These are phyloP conservation scores for Omphalotus guepiniiformis DNA, from an alignment of 768 basidiomycete species.

Conservation along the genomic window DNA sequence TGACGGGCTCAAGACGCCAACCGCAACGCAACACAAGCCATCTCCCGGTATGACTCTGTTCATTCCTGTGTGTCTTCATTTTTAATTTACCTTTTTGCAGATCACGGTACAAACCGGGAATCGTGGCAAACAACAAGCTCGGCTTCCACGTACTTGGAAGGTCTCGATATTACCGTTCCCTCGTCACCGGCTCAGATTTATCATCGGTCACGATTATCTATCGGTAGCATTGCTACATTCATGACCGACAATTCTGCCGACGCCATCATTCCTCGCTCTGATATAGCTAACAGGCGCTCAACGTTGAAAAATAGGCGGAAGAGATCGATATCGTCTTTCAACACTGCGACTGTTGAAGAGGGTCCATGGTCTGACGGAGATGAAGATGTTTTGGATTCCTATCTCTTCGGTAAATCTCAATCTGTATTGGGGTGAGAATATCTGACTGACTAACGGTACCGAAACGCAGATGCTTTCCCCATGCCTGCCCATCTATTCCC, in stretches of 20 bases:
- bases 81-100: conserved; percentile 9
- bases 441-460: conserved; percentile 1
- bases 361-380: conserved; percentile 36
- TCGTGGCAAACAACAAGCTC: conserved; percentile 44
- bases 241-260: conserved; percentile 56
- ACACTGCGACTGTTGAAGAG: conserved; percentile 23
- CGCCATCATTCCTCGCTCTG: conserved; percentile 44
- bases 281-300: conserved; percentile 5
- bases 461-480: conserved; percentile 27
- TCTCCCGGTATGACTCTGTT: neutral
- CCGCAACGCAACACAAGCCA: neutral
- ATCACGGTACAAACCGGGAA: conserved; percentile 29
- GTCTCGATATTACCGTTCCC: conserved; percentile 33
- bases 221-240: conserved; percentile 52
- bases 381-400: conserved; percentile 29
- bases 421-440: neutral
- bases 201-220: conserved; percentile 32
- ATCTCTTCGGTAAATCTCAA: conserved; percentile 28
- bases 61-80: neutral
- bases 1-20: neutral
- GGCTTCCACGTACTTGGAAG: conserved; percentile 35
- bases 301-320: neutral
- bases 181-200: conserved; percentile 27
- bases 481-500: conserved; percentile 15
- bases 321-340: conserved; percentile 2